phyloP scores from a whole-genome alignment of 2,329 filamentous ascomycete genomes.

The Epichloe amarillans region DNA sequence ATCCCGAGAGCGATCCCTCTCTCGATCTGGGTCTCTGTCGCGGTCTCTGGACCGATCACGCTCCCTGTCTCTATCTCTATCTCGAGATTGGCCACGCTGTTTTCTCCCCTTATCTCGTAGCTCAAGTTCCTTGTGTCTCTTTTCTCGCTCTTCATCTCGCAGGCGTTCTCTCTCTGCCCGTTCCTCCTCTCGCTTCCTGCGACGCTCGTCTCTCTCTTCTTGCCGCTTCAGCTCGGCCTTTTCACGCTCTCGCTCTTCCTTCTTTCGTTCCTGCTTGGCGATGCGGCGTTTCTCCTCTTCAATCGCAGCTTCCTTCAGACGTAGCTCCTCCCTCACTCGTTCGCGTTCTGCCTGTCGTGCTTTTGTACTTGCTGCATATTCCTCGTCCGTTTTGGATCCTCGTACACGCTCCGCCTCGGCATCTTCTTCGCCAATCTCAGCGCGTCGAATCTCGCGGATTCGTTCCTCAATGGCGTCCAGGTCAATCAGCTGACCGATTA shows the following conservation, averaged over 20 bases:
- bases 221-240: slow-evolving; percentile 36
- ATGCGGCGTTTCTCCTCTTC: slow-evolving; percentile 49
- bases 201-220: slow-evolving; percentile 35
- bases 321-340: slow-evolving; percentile 45
- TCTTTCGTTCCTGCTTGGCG: slow-evolving; percentile 41
- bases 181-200: slow-evolving; percentile 38
- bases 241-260: slow-evolving; percentile 33
- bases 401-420: slow-evolving; percentile 50
- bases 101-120: slow-evolving; percentile 24
- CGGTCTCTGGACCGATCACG: slow-evolving; percentile 15
- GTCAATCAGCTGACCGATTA: slow-evolving; percentile 56
- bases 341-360: slow-evolving; percentile 47
- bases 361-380: slow-evolving; percentile 56
- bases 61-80: neutral
- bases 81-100: slow-evolving; percentile 1
- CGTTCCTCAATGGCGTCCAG: slow-evolving; percentile 53
- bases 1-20: slow-evolving; percentile 19
- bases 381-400: slow-evolving; percentile 60
- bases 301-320: slow-evolving; percentile 44
- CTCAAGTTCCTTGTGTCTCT: slow-evolving; percentile 26
- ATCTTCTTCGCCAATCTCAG: slow-evolving; percentile 56
- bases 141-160: slow-evolving; percentile 27
- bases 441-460: slow-evolving; percentile 53
- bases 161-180: slow-evolving; percentile 40
- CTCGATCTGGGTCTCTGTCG: slow-evolving; percentile 19